Conservation (phyloP, 257 asterid genomes). For the Buddleja alternifolia region DNA sequence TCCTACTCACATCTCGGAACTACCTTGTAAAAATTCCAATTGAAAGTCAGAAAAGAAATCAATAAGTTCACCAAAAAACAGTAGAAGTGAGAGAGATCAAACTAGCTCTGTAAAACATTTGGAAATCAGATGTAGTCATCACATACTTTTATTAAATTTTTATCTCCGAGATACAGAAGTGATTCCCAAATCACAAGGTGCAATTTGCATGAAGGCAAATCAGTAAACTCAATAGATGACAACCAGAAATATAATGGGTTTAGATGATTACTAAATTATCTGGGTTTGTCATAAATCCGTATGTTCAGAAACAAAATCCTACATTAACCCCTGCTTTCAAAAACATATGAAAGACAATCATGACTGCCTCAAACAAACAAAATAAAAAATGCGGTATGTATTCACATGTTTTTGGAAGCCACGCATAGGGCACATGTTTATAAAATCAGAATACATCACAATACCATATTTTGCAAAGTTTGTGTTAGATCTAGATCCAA, state of each 20-base stretch:
- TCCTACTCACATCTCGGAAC: too few species aligned
- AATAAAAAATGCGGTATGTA: too few species aligned
- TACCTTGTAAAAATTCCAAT: too few species aligned
- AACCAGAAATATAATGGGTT: slow-evolving; percentile 3
- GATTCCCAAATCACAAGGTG: slow-evolving; percentile 17
- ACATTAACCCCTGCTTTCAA: background rate
- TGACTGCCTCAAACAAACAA: background rate
- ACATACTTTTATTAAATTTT: background rate
- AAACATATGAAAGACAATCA: background rate
- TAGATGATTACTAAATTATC: background rate
- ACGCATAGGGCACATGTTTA: too few species aligned
- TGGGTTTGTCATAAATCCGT: slow-evolving; percentile 2
- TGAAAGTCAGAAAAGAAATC: background rate
- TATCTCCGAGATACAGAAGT: background rate
- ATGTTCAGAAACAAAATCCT: slow-evolving; percentile 4
- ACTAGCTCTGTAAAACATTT: background rate
- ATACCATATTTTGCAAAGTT: too few species aligned
- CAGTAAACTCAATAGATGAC: background rate
- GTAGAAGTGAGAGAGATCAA: background rate
- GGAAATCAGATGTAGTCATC: background rate
- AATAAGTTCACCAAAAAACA: slow-evolving; percentile 10
- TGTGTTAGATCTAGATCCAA: too few species aligned
- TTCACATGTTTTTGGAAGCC: too few species aligned
- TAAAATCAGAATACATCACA: too few species aligned
- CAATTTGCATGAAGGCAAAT: background rate